Evolutionary conservation across 2,329 filamentous ascomycete genomes (phyloP).

Genomic region (Gliomastix tumulicola): DNA sequence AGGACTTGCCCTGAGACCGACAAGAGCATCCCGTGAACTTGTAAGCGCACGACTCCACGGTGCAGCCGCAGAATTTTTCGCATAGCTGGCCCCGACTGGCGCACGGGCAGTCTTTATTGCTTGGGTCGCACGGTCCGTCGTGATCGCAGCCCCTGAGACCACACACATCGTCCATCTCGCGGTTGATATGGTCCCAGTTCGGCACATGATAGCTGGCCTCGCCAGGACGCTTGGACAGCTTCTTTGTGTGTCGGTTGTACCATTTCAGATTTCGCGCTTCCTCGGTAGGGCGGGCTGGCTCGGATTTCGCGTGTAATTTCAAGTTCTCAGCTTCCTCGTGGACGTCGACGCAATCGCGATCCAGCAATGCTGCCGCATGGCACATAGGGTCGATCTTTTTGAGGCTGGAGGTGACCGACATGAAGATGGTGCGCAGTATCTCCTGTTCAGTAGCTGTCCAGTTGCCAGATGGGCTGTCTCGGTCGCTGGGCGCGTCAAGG

Average conservation of each 20-base stretch:
- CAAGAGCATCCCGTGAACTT: conserved; percentile 65
- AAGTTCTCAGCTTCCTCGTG: conserved; percentile 20
- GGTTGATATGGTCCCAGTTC: conserved; percentile 48
- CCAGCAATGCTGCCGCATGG: conserved; percentile 39
- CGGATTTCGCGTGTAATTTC: not conserved
- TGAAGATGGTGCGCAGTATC: conserved; percentile 38
- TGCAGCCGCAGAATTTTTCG: conserved; percentile 65
- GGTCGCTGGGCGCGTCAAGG: not conserved
- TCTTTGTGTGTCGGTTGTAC: conserved; percentile 51
- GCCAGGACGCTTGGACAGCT: conserved; percentile 19
- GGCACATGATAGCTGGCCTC: conserved; percentile 19
- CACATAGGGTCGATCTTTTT: conserved; percentile 37
- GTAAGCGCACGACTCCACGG: conserved; percentile 49
- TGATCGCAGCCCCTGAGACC: conserved; percentile 47
- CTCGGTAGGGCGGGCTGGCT: conserved; percentile 15
- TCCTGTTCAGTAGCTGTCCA: conserved; percentile 44
- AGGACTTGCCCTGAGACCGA: conserved; percentile 43
- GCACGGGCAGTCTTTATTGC: conserved; percentile 50
- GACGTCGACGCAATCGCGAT: conserved; percentile 46
- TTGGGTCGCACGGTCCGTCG: conserved; percentile 55
- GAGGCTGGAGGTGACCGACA: conserved; percentile 31
- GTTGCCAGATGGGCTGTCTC: not conserved
- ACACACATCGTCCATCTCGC: conserved; percentile 40
- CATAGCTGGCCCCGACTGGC: conserved; percentile 56
- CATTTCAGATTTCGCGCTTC: conserved; percentile 38